A percentile compares a stretch with the other conserved stretches of the same genome.
phyloP scores from a whole-genome alignment of 2,329 filamentous ascomycete species.

The Aspergillus oerlinghausenensis region DNA sequence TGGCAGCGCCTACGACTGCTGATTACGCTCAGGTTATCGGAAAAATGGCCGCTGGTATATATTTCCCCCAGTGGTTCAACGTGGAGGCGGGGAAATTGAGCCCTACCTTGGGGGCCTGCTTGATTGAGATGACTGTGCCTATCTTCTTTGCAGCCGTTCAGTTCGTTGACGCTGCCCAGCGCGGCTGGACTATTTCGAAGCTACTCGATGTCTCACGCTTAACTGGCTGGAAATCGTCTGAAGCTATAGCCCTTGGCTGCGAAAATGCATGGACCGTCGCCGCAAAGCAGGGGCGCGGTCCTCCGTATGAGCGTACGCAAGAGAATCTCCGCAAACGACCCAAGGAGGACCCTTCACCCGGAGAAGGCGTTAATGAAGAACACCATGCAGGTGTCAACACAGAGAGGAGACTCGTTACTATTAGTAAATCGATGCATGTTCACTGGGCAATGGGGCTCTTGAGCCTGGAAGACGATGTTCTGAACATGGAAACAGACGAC shows the following conservation, averaged over 20 bases:
- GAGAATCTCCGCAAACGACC: slow-evolving; percentile 9
- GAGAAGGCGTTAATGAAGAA: slow-evolving; percentile 1
- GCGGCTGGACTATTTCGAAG: slow-evolving; percentile 70
- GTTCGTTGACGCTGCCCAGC: slow-evolving; percentile 66
- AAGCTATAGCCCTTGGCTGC: slow-evolving; percentile 76
- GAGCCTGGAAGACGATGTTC: slow-evolving; percentile 71
- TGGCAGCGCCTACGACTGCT: slow-evolving; percentile 69
- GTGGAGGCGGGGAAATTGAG: slow-evolving; percentile 54
- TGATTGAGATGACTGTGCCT: slow-evolving; percentile 77
- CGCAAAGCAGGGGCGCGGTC: slow-evolving; percentile 67
- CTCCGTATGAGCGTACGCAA: slow-evolving; percentile 57
- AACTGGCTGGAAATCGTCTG: slow-evolving; percentile 82
- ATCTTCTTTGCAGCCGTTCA: slow-evolving; percentile 84
- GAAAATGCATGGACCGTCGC: slow-evolving; percentile 79
- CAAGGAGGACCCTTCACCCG: background rate
- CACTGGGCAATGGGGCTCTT: slow-evolving; percentile 76
- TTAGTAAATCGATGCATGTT: slow-evolving; percentile 60
- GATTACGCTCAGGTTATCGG: slow-evolving; percentile 70
- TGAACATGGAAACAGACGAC: slow-evolving; percentile 53
- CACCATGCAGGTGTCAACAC: slow-evolving; percentile 24
- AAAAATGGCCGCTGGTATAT: slow-evolving; percentile 70
- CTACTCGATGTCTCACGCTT: slow-evolving; percentile 71
- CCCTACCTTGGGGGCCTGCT: slow-evolving; percentile 71
- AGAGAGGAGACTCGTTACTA: slow-evolving; percentile 54
- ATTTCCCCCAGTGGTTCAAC: slow-evolving; percentile 39